Base-by-base conservation (phyloP, 2,329 filamentous ascomycete species). In the Aspergillus sp. region DNA sequence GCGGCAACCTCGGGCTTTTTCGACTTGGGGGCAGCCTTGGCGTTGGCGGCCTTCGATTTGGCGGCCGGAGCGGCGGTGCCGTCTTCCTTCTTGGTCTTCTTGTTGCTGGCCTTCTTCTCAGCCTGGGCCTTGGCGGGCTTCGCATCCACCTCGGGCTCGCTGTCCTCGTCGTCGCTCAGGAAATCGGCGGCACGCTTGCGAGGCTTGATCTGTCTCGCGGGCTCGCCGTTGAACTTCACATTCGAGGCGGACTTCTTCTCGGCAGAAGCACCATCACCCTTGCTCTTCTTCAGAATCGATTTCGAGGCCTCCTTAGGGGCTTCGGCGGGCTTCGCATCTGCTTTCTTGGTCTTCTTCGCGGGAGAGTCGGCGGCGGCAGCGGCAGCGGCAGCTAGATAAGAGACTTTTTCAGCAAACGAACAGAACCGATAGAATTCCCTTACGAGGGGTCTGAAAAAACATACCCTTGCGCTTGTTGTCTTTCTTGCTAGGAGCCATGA, bases 341-440 rank as follows among this genome's bases (percentile, higher is more conserved):
- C 73, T 65, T 79, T 80, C 71, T 89, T 89, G 26, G 86, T 85
- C 70, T 89, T 90, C 59, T 81, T 82, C 11, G 83, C 82, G 46
- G 84, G 84, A 24, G 76, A 66, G 54, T 84, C 82, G 61, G 71
- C 73, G 56, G 70, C 75, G 52, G 73, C 71, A 54, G 73, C 69
- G 32, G 77, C 74, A 67, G 75, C 74, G 73, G 67, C 61, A 55
- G 64, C 63, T 58, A 63, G 16, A 42, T 42, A 14, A 36, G 61
- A 42, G 26, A 52, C 46, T 52, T 45, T 45, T 54, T 67, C 51
- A 67, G 50, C 61, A 32, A 52, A 5, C 39, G 52, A 59, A 54
- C 18, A 55, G 53, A 14, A n/a, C 54, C 49, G 46, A 52, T 51
- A 36, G n/a, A 49, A 52, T 36, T 14, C 36, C 18, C 20, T 22